These are phyloP conservation scores for Apiotrichum sp. DNA, from an alignment of 1,284 basidiomycete species.

Conservation along the genomic window DNA sequence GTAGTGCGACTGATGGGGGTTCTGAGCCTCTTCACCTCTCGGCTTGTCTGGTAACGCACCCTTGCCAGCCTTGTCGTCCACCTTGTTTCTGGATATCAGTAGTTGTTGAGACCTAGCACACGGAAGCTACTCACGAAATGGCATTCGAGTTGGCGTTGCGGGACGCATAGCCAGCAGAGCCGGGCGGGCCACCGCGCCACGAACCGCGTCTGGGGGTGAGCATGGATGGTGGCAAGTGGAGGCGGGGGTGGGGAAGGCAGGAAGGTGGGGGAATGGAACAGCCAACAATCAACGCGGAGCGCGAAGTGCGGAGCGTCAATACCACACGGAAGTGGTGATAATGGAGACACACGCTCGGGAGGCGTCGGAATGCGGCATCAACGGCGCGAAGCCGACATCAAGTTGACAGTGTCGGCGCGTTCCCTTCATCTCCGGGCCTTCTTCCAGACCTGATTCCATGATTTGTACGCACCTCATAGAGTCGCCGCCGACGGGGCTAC, in stretches of 20 bases:
- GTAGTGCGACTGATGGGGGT: not conserved
- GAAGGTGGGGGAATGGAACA: not conserved
- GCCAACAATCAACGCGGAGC: not conserved
- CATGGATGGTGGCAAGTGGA: not conserved
- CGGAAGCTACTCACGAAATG: not conserved
- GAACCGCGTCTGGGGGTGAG: constrained; percentile 29
- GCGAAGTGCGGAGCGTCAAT: not conserved
- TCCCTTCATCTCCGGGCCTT: too few relatives aligned
- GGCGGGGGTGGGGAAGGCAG: not conserved
- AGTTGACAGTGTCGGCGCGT: not conserved
- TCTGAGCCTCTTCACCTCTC: constrained; percentile 6
- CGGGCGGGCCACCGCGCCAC: constrained; percentile 38
- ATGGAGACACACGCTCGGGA: not conserved
- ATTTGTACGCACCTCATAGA: constrained; percentile 7
- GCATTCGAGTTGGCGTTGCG: constrained; percentile 9
- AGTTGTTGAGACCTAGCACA: too few relatives aligned
- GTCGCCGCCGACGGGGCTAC: constrained; percentile 14
- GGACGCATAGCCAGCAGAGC: constrained; percentile 19
- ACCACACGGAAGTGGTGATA: not conserved
- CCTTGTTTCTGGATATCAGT: constrained; percentile 6
- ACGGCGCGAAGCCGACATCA: not conserved
- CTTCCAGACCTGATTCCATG: not conserved
- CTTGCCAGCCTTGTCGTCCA: constrained; percentile 10
- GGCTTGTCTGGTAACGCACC: constrained; percentile 12
- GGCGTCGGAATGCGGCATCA: not conserved